These are phyloP conservation scores for Pterocarpus macrocarpus DNA, from an alignment of 306 rosid genomes.

Conservation along the genomic window DNA sequence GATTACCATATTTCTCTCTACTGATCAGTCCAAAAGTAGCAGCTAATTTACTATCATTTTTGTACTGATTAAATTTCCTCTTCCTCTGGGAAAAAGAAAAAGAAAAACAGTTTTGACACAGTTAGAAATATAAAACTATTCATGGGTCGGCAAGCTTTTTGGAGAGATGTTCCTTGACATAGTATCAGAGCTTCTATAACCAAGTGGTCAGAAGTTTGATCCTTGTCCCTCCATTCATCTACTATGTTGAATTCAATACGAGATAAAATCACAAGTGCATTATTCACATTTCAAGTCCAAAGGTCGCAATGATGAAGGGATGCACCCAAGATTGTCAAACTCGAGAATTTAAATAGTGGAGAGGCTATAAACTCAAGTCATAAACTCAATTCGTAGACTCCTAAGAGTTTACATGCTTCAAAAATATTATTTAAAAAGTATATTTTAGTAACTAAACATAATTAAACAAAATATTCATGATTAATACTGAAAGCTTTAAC, in stretches of 20 bases:
- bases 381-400: no score
- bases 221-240: not conserved
- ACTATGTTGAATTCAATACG: not conserved
- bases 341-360: no score
- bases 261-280: not conserved
- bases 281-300: not conserved
- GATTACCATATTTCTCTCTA: conserved; percentile 6
- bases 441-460: no score
- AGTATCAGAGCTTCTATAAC: not conserved
- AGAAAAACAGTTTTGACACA: not conserved
- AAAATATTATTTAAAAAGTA: no score
- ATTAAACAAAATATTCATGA: no score
- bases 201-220: not conserved
- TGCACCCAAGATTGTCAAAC: no score
- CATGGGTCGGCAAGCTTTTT: not conserved
- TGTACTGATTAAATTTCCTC: conserved; percentile 35
- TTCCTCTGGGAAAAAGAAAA: conserved; percentile 36
- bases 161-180: not conserved
- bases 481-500: no score
- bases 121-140: not conserved
- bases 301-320: no score
- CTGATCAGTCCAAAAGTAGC: conserved; percentile 12
- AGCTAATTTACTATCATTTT: not conserved
- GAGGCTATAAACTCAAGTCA: no score
- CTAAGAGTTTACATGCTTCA: no score